Base-by-base conservation (phyloP, 768 basidiomycete genomes). In the Roridomyces roridus region DNA sequence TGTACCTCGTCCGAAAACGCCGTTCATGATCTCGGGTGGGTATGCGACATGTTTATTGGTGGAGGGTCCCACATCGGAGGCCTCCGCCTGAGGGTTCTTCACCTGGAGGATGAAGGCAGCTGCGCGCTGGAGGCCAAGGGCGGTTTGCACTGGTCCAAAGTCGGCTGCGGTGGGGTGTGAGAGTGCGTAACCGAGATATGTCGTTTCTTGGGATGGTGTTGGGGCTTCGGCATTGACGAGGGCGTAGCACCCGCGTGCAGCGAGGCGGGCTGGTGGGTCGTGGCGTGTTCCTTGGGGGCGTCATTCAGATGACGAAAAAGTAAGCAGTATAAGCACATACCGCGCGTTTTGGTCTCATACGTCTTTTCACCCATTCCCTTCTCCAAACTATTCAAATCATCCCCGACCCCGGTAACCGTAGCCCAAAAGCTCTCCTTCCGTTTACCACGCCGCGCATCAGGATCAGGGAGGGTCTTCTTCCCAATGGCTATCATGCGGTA, bases 281-380 rank as follows among this genome's bases (percentile, higher is more conserved):
- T 85, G 81, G 12, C 86, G 76, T 0, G 77, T 74, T 7, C 84
- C 84, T 42, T 43, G 24, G 41, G 34, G 12, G 26, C 5, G 23
- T 48, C 44, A 54, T 8, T 3, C 24, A 8, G 14, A n/a, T 7
- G 31, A 9, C 29, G 3, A 41, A 34, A 14, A 9, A 5, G 17
- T 10, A 4, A 7, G 18, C 8, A 31, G 24, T 10, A 34, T 24
- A 5, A 48, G 18, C 7, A 23, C 71, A 31, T 31, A 82, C 84
- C 84, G 68, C 79, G 71, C 8, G 85, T 88, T 68, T 85, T 86
- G 0, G 86, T 88, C 62, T 86, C 80, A 61, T 86, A 87, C 2
- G 73, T 73, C 65, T 78, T 81, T 43, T 72, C 75, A 0, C 80
- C 83, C 11, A 87, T 62, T 0, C 79, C 79, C 48, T 77, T 71